These are phyloP conservation scores for Rhodotorula sp. DNA, from an alignment of 1,284 basidiomycete species.

Conservation along the genomic window DNA sequence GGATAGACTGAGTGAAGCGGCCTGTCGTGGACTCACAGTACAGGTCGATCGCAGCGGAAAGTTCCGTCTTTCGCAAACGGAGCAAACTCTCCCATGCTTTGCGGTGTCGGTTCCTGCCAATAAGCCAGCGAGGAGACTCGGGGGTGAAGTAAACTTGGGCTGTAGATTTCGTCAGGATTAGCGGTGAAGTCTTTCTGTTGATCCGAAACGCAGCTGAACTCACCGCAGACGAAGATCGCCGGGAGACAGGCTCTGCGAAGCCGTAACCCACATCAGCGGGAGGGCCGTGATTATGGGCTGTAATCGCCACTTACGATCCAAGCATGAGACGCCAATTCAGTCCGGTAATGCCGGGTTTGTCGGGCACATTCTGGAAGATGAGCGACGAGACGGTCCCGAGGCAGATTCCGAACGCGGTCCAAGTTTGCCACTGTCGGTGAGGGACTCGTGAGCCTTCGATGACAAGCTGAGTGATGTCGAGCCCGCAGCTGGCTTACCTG, in stretches of 20 bases:
- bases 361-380: conserved; percentile 31
- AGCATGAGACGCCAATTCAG: conserved; percentile 54
- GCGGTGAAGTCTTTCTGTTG: too few species aligned
- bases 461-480: too few species aligned
- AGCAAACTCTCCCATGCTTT: conserved; percentile 64
- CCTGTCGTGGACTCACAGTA: conserved; percentile 41
- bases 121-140: conserved; percentile 64
- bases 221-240: conserved; percentile 45
- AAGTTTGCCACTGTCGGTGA: conserved; percentile 44
- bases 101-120: conserved; percentile 64
- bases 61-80: conserved; percentile 61
- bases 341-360: conserved; percentile 6
- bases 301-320: conserved; percentile 44
- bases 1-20: not conserved
- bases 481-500: conserved; percentile 19
- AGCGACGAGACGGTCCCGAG: conserved; percentile 47
- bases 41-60: conserved; percentile 71
- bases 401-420: conserved; percentile 53
- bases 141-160: conserved; percentile 27
- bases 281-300: not conserved
- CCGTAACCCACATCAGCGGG: not conserved
- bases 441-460: too few species aligned
- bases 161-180: not conserved
- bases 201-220: too few species aligned
- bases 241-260: conserved; percentile 48